These are phyloP conservation scores for Salicornia ramosissima DNA, from an alignment of 148 eudicot genomes.

Conservation along the genomic window DNA sequence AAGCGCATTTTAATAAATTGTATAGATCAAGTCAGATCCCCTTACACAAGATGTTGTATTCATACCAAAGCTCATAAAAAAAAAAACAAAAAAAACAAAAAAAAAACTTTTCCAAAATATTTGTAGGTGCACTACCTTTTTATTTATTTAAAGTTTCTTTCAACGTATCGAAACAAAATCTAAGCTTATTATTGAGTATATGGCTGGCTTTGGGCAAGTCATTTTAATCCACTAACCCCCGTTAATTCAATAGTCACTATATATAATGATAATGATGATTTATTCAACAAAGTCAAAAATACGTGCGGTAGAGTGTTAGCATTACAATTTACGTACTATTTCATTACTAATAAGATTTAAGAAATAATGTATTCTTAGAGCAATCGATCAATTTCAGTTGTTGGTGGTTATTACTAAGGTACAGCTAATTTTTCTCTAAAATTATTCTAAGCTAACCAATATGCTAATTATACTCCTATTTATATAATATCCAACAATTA, in stretches of 20 bases:
- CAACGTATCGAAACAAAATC: not conserved
- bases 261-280: not conserved
- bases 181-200: not conserved
- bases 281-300: constrained; percentile 5
- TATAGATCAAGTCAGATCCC: too few species aligned
- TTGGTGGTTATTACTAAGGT: not conserved
- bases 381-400: constrained; percentile 9
- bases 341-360: not conserved
- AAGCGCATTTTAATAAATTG: too few species aligned
- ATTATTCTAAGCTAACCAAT: too few species aligned
- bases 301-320: constrained; percentile 8
- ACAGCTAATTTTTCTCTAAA: not conserved
- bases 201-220: not conserved
- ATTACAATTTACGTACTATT: not conserved
- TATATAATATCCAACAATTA: too few species aligned
- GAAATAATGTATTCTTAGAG: not conserved
- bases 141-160: too few species aligned
- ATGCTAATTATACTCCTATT: too few species aligned
- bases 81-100: too few species aligned
- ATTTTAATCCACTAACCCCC: not conserved
- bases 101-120: not conserved
- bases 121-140: not conserved
- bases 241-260: not conserved
- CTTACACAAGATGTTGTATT: too few species aligned
- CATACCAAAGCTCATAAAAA: too few species aligned